Conservation (phyloP, 306 rosid genomes). For the Quercus suber region DNA sequence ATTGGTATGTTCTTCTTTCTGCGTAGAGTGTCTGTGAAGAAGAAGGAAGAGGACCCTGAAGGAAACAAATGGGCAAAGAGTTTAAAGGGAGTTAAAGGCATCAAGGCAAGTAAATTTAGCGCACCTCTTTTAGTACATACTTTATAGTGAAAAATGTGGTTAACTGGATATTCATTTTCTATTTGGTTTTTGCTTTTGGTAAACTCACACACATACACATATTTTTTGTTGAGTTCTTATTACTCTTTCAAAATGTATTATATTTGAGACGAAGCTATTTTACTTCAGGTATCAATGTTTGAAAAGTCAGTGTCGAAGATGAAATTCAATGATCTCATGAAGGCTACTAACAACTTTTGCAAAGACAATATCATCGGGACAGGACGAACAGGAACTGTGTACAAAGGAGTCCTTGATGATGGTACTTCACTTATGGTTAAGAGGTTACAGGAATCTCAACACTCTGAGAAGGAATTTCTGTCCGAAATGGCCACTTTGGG, state of each 20-base stretch:
- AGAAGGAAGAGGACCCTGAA: conserved; percentile 82
- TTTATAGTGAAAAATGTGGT: not conserved
- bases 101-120: conserved; percentile 54
- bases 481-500: conserved; percentile 91
- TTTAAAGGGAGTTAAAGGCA: conserved; percentile 67
- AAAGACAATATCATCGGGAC: conserved; percentile 65
- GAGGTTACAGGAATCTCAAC: conserved; percentile 88
- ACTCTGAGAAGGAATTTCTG: conserved; percentile 73
- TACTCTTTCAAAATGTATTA: not conserved
- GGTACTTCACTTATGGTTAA: conserved; percentile 84
- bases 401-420: conserved; percentile 70
- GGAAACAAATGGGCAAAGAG: conserved; percentile 96
- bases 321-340: conserved; percentile 91
- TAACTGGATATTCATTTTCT: not conserved
- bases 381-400: conserved; percentile 87
- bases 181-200: not conserved
- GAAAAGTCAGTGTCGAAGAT: conserved; percentile 77
- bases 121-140: not conserved
- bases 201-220: not conserved
- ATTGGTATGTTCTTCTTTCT: conserved; percentile 57
- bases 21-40: conserved; percentile 53
- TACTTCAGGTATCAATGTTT: conserved; percentile 78
- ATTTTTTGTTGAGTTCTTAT: not conserved
- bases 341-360: conserved; percentile 83
- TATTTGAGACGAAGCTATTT: conserved; percentile 10